Conservation (phyloP, 495 filamentous ascomycete genomes). For the Penicillium dipodomyicola region DNA sequence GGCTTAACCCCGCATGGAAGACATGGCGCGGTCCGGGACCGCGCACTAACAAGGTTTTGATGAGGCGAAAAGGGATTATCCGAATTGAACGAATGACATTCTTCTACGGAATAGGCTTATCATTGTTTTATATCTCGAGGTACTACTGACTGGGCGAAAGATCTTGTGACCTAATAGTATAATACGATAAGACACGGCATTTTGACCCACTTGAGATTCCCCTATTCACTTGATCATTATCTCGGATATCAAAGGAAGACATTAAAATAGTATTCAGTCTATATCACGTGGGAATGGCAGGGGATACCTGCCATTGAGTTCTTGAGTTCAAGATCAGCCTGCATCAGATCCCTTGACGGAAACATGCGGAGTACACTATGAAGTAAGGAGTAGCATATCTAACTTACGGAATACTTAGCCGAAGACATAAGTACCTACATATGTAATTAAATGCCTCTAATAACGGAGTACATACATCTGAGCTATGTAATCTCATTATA, state of each 20-base stretch:
- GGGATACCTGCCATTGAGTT: not conserved
- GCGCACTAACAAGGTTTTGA: slow-evolving; percentile 14
- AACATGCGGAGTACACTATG: too few relatives aligned
- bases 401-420: too few relatives aligned
- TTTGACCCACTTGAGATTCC: slow-evolving; percentile 4
- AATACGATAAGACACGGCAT: not conserved
- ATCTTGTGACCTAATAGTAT: slow-evolving; percentile 1
- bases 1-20: slow-evolving; percentile 26
- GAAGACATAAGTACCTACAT: too few relatives aligned
- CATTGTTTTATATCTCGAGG: not conserved
- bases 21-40: slow-evolving; percentile 31
- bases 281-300: not conserved
- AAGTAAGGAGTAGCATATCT: too few relatives aligned
- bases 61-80: slow-evolving; percentile 8
- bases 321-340: not conserved
- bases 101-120: slow-evolving; percentile 7
- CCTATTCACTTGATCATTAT: not conserved
- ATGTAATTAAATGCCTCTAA: too few relatives aligned
- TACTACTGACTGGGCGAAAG: not conserved
- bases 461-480: too few relatives aligned
- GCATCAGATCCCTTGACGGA: not conserved
- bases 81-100: not conserved
- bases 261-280: too few relatives aligned
- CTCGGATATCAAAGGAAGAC: too few relatives aligned
- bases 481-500: too few relatives aligned